Percentiles rank a stretch among this genome's conserved stretches.
These are phyloP conservation scores for Erysimum cheiri DNA, from an alignment of 441 rosid genomes.

Conservation along the genomic window DNA sequence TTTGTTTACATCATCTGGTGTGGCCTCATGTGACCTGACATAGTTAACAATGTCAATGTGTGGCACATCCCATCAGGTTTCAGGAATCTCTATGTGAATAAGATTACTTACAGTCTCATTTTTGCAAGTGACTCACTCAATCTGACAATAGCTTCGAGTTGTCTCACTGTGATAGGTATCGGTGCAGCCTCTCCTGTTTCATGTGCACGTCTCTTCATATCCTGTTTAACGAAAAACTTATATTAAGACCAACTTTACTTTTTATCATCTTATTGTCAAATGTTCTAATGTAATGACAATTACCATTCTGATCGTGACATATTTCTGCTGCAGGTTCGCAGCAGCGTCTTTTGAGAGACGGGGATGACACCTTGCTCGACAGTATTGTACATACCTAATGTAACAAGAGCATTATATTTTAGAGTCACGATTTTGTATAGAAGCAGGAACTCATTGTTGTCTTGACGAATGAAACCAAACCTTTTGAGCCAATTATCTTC, in stretches of 20 bases:
- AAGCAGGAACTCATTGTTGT: constrained; percentile 1
- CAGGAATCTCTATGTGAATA: constrained; percentile 2
- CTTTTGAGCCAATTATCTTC: constrained; percentile 98
- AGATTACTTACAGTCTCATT: constrained; percentile 85
- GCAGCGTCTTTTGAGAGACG: constrained; percentile 85
- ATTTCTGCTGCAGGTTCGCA: constrained; percentile 73
- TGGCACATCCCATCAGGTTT: neutral
- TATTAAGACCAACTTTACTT: neutral
- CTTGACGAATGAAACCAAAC: constrained; percentile 44
- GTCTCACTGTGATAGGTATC: constrained; percentile 95
- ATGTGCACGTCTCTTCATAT: constrained; percentile 93
- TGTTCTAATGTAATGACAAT: constrained; percentile 9
- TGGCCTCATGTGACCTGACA: constrained; percentile 83
- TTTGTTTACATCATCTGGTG: constrained; percentile 85
- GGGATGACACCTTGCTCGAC: constrained; percentile 83
- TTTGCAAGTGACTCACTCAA: constrained; percentile 94
- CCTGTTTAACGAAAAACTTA: constrained; percentile 48
- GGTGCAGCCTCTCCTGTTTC: constrained; percentile 94
- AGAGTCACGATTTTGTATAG: constrained; percentile 24
- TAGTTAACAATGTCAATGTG: constrained; percentile 26
- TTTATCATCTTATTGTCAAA: constrained; percentile 11
- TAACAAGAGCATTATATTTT: constrained; percentile 41
- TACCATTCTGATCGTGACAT: constrained; percentile 92
- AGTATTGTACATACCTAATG: constrained; percentile 80
- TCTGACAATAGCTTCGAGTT: constrained; percentile 91